These are phyloP conservation scores for Neofusicoccum sp. DNA, from an alignment of 2,329 filamentous ascomycete species.

Conservation along the genomic window DNA sequence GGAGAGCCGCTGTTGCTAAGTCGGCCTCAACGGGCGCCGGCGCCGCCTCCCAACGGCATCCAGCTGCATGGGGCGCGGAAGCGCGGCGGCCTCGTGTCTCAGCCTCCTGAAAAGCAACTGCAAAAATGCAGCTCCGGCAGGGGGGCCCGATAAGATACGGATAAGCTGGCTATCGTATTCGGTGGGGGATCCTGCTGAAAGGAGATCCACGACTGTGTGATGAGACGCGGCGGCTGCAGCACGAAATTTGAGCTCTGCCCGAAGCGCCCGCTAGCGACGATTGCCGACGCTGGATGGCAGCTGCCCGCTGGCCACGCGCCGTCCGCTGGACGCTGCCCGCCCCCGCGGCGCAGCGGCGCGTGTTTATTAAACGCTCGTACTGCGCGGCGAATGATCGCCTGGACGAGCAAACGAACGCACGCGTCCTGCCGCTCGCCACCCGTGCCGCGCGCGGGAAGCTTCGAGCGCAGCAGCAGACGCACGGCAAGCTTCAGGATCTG, in stretches of 20 bases:
- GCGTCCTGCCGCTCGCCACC: neutral
- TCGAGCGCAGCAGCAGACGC: neutral
- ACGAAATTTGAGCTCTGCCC: slow-evolving; percentile 9
- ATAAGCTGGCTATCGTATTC: slow-evolving; percentile 1
- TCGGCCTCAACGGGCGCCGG: neutral
- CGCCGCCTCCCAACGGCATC: neutral
- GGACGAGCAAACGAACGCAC: too few species aligned
- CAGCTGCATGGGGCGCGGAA: neutral
- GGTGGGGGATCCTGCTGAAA: neutral
- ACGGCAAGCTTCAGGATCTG: too few species aligned
- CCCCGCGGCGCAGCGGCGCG: neutral
- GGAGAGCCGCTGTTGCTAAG: neutral
- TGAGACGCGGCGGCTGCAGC: too few species aligned
- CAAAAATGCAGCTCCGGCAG: slow-evolving; percentile 1
- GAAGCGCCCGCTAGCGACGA: slow-evolving; percentile 11
- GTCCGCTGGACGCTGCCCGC: neutral
- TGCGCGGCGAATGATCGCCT: too few species aligned
- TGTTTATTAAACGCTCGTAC: slow-evolving; percentile 13
- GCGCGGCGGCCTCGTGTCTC: neutral
- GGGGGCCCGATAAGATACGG: slow-evolving; percentile 4
- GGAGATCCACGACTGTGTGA: slow-evolving; percentile 2
- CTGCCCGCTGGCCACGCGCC: too few species aligned
- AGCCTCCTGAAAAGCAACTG: slow-evolving; percentile 14
- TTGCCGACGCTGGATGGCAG: too few species aligned
- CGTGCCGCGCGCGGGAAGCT: neutral